Evolutionary conservation across 2,329 filamentous ascomycete species (phyloP).

Genomic region (Claviceps fusiformis): DNA sequence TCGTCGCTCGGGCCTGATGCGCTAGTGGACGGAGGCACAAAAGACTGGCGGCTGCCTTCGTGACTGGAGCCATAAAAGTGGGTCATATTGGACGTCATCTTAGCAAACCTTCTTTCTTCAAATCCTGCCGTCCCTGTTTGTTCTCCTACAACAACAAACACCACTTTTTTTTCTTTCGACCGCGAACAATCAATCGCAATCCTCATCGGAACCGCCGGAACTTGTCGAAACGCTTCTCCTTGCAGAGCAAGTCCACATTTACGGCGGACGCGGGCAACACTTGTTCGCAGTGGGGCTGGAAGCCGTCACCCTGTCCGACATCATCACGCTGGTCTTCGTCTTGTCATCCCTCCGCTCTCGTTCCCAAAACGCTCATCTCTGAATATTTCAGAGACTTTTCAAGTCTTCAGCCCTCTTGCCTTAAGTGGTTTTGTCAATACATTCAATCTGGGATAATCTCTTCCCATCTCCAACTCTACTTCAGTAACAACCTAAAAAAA

Average conservation of each 20-base stretch:
- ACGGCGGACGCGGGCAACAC: background rate
- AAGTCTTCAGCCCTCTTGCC: background rate
- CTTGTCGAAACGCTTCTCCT: background rate
- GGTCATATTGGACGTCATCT: conserved; percentile 10
- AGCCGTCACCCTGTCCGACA: background rate
- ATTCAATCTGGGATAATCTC: background rate
- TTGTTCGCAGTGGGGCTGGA: background rate
- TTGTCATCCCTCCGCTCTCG: background rate
- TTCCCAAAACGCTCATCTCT: background rate
- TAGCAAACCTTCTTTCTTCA: conserved; percentile 1
- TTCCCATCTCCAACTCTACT: background rate
- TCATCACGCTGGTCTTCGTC: background rate
- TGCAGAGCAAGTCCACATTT: background rate
- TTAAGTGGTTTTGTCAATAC: background rate
- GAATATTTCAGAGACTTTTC: background rate
- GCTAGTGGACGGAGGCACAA: too few species aligned
- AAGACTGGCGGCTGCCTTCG: background rate
- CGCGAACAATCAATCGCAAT: background rate
- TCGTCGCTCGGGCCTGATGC: too few species aligned
- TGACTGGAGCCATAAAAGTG: background rate
- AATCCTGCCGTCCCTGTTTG: background rate
- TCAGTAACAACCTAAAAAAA: background rate
- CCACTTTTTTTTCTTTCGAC: background rate
- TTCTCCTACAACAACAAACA: background rate
- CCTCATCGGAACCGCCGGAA: background rate